Percentiles rank a stretch among this genome's conserved stretches.
These are phyloP conservation scores for Escovopsis weberi DNA, from an alignment of 2,329 filamentous ascomycete species.

Conservation along the genomic window DNA sequence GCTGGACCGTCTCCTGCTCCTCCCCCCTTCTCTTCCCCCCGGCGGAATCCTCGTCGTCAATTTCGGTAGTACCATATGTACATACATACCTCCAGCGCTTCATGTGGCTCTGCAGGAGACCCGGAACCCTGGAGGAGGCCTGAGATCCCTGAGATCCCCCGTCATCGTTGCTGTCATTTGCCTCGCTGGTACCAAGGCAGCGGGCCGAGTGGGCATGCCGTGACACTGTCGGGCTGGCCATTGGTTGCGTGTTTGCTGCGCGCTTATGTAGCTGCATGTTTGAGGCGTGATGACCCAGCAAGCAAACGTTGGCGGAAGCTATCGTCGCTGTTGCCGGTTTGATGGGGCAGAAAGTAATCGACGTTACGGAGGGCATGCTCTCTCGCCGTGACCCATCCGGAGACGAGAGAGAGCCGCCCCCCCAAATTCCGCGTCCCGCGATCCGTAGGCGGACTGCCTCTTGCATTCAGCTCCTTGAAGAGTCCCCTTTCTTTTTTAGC, in stretches of 20 bases:
- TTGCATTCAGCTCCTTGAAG: neutral
- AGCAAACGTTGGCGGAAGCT: neutral
- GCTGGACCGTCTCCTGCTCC: too few relatives aligned
- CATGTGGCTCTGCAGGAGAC: too few relatives aligned
- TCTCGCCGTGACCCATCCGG: neutral
- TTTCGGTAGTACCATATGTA: too few relatives aligned
- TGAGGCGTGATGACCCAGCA: neutral
- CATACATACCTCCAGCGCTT: too few relatives aligned
- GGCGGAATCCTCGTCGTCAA: too few relatives aligned
- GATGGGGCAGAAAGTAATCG: neutral
- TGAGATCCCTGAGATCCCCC: neutral
- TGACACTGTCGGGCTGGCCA: neutral
- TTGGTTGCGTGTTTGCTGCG: neutral
- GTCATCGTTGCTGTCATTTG: too few relatives aligned
- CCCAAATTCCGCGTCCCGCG: neutral
- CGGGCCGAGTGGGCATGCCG: neutral
- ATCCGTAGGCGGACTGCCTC: neutral
- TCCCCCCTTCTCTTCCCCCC: too few relatives aligned
- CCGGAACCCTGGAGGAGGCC: too few relatives aligned
- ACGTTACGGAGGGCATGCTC: neutral
- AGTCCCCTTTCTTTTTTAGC: neutral
- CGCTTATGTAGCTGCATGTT: neutral
- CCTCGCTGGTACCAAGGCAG: neutral
- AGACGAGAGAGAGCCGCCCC: neutral
- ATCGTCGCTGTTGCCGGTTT: neutral